Evolutionary conservation across 2,329 filamentous ascomycete species (phyloP).

Genomic region (Aspergillus carbonarius): DNA sequence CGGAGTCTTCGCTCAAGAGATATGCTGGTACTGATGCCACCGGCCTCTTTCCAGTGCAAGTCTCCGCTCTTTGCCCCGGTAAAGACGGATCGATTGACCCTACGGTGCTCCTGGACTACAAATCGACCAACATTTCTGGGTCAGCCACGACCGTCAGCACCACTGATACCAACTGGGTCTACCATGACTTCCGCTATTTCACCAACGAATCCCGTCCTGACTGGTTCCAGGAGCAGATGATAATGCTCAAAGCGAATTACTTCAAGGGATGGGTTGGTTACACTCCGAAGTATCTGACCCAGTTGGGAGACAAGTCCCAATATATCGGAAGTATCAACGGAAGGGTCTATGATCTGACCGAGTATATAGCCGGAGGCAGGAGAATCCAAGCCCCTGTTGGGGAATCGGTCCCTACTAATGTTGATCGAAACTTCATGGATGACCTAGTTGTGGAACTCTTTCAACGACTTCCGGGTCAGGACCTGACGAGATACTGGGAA

Average conservation of each 20-base stretch:
- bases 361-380: slow-evolving; percentile 75
- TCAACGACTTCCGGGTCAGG: slow-evolving; percentile 69
- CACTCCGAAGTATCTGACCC: slow-evolving; percentile 72
- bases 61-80: slow-evolving; percentile 85
- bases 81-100: slow-evolving; percentile 64
- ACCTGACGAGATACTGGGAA: slow-evolving; percentile 83
- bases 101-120: slow-evolving; percentile 81
- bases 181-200: slow-evolving; percentile 89
- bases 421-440: slow-evolving; percentile 78
- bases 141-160: slow-evolving; percentile 63
- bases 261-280: slow-evolving; percentile 87
- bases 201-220: slow-evolving; percentile 79
- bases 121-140: slow-evolving; percentile 70
- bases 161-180: slow-evolving; percentile 71
- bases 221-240: slow-evolving; percentile 91
- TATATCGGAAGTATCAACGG: slow-evolving; percentile 75
- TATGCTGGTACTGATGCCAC: slow-evolving; percentile 91
- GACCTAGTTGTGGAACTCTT: slow-evolving; percentile 72
- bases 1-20: slow-evolving; percentile 63
- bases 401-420: slow-evolving; percentile 46
- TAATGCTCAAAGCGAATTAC: slow-evolving; percentile 72
- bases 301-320: slow-evolving; percentile 62
- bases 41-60: slow-evolving; percentile 86
- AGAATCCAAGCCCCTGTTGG: slow-evolving; percentile 59
- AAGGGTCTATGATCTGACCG: slow-evolving; percentile 85